Evolutionary conservation across 345 rosid species (phyloP).

Genomic region (Rhodamnia argentea): DNA sequence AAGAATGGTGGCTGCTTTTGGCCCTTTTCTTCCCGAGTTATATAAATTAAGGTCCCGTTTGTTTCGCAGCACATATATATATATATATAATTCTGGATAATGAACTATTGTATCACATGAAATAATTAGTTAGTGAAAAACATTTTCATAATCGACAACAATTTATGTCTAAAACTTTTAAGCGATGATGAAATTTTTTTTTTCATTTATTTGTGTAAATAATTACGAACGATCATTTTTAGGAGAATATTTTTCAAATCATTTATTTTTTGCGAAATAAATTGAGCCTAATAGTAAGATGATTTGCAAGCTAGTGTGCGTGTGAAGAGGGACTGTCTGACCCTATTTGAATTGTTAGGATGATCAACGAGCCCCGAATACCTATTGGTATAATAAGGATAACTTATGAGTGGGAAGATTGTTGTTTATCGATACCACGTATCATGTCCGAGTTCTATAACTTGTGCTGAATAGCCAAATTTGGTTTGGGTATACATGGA

Average conservation of each 20-base stretch:
- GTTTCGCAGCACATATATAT: too few species aligned
- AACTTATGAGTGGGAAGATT: neutral
- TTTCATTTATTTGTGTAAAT: too few species aligned
- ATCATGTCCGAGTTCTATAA: neutral
- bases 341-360: neutral
- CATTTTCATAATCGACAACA: too few species aligned
- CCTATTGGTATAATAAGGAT: neutral
- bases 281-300: neutral
- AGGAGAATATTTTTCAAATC: too few species aligned
- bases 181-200: too few species aligned
- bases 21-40: neutral
- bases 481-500: neutral
- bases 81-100: too few species aligned
- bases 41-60: neutral
- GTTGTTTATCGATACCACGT: neutral
- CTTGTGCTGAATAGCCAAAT: neutral
- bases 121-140: too few species aligned
- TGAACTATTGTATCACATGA: too few species aligned
- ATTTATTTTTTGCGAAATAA: too few species aligned
- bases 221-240: too few species aligned
- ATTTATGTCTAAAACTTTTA: too few species aligned
- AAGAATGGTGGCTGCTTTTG: neutral
- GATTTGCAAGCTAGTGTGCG: neutral
- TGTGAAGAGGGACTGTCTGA: too few species aligned
- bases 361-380: neutral